Base-by-base conservation (phyloP, 2,329 filamentous ascomycete species). In the Fusarium coffeatum region DNA sequence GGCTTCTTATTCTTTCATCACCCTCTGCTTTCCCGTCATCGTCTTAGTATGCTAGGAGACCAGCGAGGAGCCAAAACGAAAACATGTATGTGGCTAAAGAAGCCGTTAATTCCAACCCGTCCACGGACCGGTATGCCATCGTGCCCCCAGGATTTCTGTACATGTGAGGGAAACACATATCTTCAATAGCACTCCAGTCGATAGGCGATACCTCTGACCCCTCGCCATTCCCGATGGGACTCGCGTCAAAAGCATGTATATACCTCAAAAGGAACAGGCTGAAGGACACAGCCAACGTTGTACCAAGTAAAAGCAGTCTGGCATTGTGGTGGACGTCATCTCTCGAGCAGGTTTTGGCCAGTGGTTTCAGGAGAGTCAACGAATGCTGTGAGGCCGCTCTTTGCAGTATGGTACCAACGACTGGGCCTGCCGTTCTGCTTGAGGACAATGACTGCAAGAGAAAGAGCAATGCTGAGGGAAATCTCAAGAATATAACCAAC, bases 251-350 rank as follows among this genome's bases (percentile, higher is more conserved):
- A 4, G 59, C 55, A 41, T 74, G 65, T 3, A 77, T 66, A 15
- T 73, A 75, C 43, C 68, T 65, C 5, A 72, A 74, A 8, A 77
- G 23, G 20, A 77, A 77, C 0, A 72, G 70, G 25, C 74, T 74
- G 30, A 75, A 75, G 2, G 69, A 74, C 6, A 75, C 16, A 4
- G 64, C 55, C 9, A 66, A 42, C 5, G 55, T 63, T 13, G 54
- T 8, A 25, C 40, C 64, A 9, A 73, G 40, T 8, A 72, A 47
- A 6, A 70, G 20, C 5, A 72, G 8, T 8, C 63, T 56, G 2
- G 57, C 30, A 25, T 62, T 72, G 23, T 73, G 58, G 12, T 51
- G 34, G 4, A 53, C 43, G n/a, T 43, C 51, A 6, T 32, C 53
- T 18, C 22, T 45, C 2, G 6, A 3, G 10, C 5, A 46, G 18